Percentiles rank a stretch among this genome's conserved stretches.
Conservation (phyloP, 2,329 filamentous ascomycete genomes). For the Coniochaeta hoffmannii region DNA sequence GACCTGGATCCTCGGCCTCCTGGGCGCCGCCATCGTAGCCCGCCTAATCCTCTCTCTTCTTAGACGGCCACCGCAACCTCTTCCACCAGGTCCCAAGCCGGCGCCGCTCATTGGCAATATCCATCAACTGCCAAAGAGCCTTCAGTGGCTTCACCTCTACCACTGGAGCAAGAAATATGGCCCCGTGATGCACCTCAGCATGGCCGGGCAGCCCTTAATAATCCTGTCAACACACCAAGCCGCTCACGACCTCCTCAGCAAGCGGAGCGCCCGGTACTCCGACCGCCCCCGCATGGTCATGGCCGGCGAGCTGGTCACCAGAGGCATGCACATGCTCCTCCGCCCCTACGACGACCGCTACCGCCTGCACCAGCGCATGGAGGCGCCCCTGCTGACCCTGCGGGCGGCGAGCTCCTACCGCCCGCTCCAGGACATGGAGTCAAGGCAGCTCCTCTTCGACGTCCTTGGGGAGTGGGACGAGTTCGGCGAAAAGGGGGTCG, state of each 20-base stretch:
- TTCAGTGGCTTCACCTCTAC: conserved; percentile 8
- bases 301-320: conserved; percentile 22
- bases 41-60: background rate
- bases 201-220: conserved; percentile 27
- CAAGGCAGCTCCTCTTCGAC: conserved; percentile 33
- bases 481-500: conserved; percentile 14
- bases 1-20: background rate
- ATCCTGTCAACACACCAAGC: conserved; percentile 28
- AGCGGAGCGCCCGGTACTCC: conserved; percentile 29
- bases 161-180: conserved; percentile 14
- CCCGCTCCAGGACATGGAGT: conserved; percentile 36
- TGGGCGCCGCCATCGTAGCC: background rate
- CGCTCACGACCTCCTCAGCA: conserved; percentile 31
- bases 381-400: conserved; percentile 23
- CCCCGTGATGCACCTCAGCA: conserved; percentile 24
- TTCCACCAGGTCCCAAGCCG: conserved; percentile 6
- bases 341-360: conserved; percentile 31
- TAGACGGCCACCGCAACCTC: background rate
- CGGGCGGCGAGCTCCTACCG: conserved; percentile 26
- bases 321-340: conserved; percentile 30
- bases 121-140: conserved; percentile 8
- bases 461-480: conserved; percentile 24
- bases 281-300: conserved; percentile 30
- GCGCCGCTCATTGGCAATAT: conserved; percentile 8
- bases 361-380: conserved; percentile 30